Base-by-base conservation (phyloP, 2,329 filamentous ascomycete species). In the Emergomyces africanus region DNA sequence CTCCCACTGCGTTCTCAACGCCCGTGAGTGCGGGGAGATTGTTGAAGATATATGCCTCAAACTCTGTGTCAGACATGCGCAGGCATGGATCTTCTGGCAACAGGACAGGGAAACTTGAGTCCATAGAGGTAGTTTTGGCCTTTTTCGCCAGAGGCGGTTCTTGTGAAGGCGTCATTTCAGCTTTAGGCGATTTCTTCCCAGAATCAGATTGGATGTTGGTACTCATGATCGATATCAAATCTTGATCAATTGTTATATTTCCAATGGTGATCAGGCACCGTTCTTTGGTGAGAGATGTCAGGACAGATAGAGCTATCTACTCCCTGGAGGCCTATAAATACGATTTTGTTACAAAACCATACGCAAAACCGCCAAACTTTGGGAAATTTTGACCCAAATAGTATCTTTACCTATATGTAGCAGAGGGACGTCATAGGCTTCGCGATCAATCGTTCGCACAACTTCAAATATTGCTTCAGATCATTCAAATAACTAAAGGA, bases 1-100 rank as follows among this genome's bases (percentile, higher is more conserved):
- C 77, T 1, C 74, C 66, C 51, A 69, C 12, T 1, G 39, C 44
- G 5, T 44, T 23, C 30, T 58, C 54, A 20, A 35, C 41, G 30
- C 44, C 57, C 2, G 49, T 28, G 37, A 35, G 30, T 14, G 9
- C 25, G 37, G 61, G 55, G 28, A 61, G 41, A 9, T 54, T 39
- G 3, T 37, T 44, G 41, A 48, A 59, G 46, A 60, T 60, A 37
- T 49, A 37, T 6, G 48, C 20, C 39, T 59, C 58, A 30, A 61
- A 63, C 30, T 61, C 51, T 14, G 48, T 35, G 28, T 50, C 39
- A 3, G 35, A 20, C 53, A 63, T 49, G 39, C 33, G 42, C 9
- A 63, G 48, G 33, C 39, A 59, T 20, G 60, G 61, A 28, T 63
- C 61, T 42, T 61, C 60, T 15, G 60, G 61, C 9, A 63, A 54